A percentile compares a stretch with the other conserved stretches of the same genome.
Evolutionary conservation across 306 rosid genomes (phyloP).

Genomic region (Leucaena leucocephala): DNA sequence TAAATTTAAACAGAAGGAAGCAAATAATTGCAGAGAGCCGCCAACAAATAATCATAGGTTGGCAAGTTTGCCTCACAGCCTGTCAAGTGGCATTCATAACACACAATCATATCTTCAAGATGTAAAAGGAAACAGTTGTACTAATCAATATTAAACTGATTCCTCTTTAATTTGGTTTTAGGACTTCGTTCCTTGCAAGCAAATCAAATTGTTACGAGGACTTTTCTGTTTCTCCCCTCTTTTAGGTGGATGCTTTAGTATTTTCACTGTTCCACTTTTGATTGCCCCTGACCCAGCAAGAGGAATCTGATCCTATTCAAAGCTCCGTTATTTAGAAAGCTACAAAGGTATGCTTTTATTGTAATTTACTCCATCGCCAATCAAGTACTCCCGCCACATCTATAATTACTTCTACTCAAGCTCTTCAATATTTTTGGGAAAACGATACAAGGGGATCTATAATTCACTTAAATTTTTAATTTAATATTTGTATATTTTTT

Average conservation of each 20-base stretch:
- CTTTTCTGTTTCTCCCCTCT: constrained; percentile 14
- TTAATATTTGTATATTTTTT: too few relatives aligned
- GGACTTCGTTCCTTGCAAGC: not conserved
- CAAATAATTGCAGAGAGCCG: constrained; percentile 7
- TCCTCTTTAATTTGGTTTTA: not conserved
- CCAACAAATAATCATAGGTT: constrained; percentile 20
- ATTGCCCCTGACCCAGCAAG: constrained; percentile 33
- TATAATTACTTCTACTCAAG: not conserved
- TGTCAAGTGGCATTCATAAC: not conserved
- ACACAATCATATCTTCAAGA: not conserved
- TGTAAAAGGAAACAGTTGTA: not conserved
- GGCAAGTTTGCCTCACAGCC: constrained; percentile 12
- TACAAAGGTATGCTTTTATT: constrained; percentile 16
- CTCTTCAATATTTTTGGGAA: too few relatives aligned
- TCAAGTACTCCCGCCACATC: not conserved
- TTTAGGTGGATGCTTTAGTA: not conserved
- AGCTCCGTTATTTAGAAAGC: constrained; percentile 13
- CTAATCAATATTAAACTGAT: not conserved
- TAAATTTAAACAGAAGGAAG: not conserved
- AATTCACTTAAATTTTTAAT: too few relatives aligned
- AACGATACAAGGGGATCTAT: too few relatives aligned
- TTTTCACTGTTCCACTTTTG: constrained; percentile 25
- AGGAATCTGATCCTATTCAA: constrained; percentile 38
- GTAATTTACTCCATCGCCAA: not conserved
- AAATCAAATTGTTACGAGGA: constrained; percentile 16